Evolutionary conservation across 805 yeast genomes (phyloP), one percentile per base, ranked within the genome.

Genomic region (Cephaloascus fragrans): DNA sequence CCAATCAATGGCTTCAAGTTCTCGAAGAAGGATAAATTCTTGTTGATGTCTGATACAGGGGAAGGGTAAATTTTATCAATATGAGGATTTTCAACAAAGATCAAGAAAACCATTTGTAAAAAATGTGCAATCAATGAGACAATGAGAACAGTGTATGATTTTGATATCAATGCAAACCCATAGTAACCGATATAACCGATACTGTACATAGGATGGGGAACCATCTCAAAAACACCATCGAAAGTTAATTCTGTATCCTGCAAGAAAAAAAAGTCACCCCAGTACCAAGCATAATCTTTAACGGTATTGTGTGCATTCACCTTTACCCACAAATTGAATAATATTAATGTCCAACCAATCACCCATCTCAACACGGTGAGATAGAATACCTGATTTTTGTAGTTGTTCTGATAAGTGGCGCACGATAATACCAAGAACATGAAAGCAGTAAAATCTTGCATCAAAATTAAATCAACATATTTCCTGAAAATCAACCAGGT

Each of bases 161-260:
- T 80, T 4, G 89, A 69, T 48, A 85, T 79, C 45, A 85, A 63
- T 1, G 90, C 87, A 51, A 83, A 74, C 0, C 95, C 95, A 52
- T 85, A 85, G 60, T 83, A 85, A 1, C 95, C 95, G 39, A 85
- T 75, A 52, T 85, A 85, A 5, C 95, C 95, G 41, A 86, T 81
- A 1, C 94, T 83, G 56, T 85, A 85, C 95, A 85, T 85, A 39
- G 95, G 95, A 53, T 85, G 95, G 16, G 95, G 95, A 14, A 88
- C 85, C 70, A 85, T 72, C 57, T 85, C 90, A 56, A 84, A 85
- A 8, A 85, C 93, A 33, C 95, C 95, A 55, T 86, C 95, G 59
- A 85, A 85, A 23, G 84, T 80, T 49, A 85, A 69, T 42, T 81
- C 80, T 53, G 69, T 75, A 45, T 74, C 75, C 53, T 83, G 83